Percentiles rank a stretch among this genome's conserved stretches.
phyloP scores from a whole-genome alignment of 192 early-diverging fungal genomes.

The Diversispora eburnea region DNA sequence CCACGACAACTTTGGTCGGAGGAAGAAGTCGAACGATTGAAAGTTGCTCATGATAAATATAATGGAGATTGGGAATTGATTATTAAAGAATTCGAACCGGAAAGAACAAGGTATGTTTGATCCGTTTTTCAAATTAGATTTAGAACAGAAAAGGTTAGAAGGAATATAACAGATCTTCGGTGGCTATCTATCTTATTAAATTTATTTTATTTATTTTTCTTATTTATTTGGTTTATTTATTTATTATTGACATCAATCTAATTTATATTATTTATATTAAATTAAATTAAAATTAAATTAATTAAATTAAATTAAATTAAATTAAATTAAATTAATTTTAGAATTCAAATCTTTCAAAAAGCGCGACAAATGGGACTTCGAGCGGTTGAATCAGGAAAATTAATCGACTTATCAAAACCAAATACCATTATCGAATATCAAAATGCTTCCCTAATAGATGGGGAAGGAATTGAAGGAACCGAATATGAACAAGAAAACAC shows the following conservation, averaged over 20 bases:
- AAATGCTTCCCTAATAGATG: neutral
- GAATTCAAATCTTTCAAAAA: constrained; percentile 29
- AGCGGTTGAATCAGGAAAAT: constrained; percentile 22
- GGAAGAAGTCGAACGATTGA: constrained; percentile 25
- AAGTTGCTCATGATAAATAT: constrained; percentile 19
- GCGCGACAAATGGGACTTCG: constrained; percentile 28
- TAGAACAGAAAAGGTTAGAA: too few relatives aligned
- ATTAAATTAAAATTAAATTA: too few relatives aligned
- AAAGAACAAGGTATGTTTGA: constrained; percentile 14
- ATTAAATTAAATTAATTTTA: neutral
- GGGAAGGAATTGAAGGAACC: neutral
- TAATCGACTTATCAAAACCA: constrained; percentile 22
- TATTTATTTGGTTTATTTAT: too few relatives aligned
- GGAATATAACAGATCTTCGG: too few relatives aligned
- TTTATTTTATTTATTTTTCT: too few relatives aligned
- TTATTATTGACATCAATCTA: too few relatives aligned
- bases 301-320: neutral
- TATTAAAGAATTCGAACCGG: constrained; percentile 27
- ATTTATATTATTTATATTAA: too few relatives aligned
- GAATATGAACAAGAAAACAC: constrained; percentile 12
- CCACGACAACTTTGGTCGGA: constrained; percentile 30
- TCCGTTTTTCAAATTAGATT: too few relatives aligned
- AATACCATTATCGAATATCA: constrained; percentile 14
- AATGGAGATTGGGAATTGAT: constrained; percentile 26
- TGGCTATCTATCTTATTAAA: too few relatives aligned